A percentile compares a stretch with the other conserved stretches of the same genome.
phyloP scores from a whole-genome alignment of 2,329 filamentous ascomycete genomes.

The Alternaria viburni region DNA sequence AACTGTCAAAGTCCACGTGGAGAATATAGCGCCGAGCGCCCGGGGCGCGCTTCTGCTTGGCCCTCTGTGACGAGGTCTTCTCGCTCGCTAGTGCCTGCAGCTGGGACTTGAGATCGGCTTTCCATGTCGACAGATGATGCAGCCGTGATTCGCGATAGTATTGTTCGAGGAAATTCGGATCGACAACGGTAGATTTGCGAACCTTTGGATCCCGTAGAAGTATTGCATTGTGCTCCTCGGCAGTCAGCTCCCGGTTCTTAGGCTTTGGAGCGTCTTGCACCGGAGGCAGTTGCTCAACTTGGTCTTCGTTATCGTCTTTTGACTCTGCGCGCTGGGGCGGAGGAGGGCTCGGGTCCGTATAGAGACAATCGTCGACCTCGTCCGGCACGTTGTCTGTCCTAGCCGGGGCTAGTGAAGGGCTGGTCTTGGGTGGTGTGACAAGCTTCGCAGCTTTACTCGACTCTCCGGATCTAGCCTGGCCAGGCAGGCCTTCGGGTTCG shows the following conservation, averaged over 20 bases:
- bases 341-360: conserved; percentile 26
- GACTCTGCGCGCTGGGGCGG: conserved; percentile 3
- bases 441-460: conserved; percentile 18
- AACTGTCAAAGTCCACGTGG: conserved; percentile 98
- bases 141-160: conserved; percentile 94
- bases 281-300: conserved; percentile 1
- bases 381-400: conserved; percentile 8
- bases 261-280: background rate
- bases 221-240: conserved; percentile 90
- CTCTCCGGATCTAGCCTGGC: background rate
- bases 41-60: conserved; percentile 60
- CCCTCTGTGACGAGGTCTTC: conserved; percentile 61
- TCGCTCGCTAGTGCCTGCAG: conserved; percentile 82
- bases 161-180: conserved; percentile 91
- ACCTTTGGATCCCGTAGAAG: conserved; percentile 84
- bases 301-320: conserved; percentile 11
- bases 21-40: conserved; percentile 81
- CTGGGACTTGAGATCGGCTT: conserved; percentile 87
- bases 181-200: conserved; percentile 86
- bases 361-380: conserved; percentile 30
- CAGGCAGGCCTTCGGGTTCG: conserved; percentile 44
- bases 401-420: conserved; percentile 24
- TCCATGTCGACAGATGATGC: conserved; percentile 96
- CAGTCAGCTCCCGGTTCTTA: conserved; percentile 64
- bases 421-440: conserved; percentile 41